Conservation (phyloP, 176 grass and related monocot species). For the Carex littledalei region DNA sequence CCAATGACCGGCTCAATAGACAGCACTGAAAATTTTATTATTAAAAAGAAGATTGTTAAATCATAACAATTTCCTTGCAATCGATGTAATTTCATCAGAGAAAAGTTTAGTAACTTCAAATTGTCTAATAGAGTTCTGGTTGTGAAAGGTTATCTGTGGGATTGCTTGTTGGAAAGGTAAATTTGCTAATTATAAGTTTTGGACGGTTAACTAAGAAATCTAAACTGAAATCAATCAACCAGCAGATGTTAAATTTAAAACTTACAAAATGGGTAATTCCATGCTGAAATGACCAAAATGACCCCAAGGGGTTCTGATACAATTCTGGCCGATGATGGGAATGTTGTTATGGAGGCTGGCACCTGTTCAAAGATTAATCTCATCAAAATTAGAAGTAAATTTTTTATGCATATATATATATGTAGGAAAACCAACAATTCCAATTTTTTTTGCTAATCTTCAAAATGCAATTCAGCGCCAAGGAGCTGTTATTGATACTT, state of each 20-base stretch:
- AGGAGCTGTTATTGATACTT: not conserved
- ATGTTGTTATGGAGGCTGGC: slow-evolving; percentile 45
- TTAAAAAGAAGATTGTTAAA: not conserved
- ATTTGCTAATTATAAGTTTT: not conserved
- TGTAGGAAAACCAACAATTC: not conserved
- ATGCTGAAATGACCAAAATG: slow-evolving; percentile 77
- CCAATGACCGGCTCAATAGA: slow-evolving; percentile 82
- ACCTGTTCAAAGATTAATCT: slow-evolving; percentile 38
- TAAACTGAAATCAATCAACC: not conserved
- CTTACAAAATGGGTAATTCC: slow-evolving; percentile 99
- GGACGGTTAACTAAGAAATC: not conserved
- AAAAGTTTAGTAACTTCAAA: not conserved
- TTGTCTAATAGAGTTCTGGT: not conserved
- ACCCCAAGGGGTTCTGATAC: slow-evolving; percentile 81
- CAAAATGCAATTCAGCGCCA: not conserved
- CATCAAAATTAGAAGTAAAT: not conserved
- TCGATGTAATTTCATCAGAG: not conserved
- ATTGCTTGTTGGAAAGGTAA: not conserved
- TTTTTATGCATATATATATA: not conserved
- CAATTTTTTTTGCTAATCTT: not conserved
- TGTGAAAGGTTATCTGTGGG: not conserved
- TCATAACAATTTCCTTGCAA: not conserved
- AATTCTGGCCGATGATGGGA: slow-evolving; percentile 68
- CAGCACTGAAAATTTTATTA: slow-evolving; percentile 44
- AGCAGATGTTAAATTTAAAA: not conserved